Conservation (phyloP, 805 yeast species). For the Candida arabinofermentans region DNA sequence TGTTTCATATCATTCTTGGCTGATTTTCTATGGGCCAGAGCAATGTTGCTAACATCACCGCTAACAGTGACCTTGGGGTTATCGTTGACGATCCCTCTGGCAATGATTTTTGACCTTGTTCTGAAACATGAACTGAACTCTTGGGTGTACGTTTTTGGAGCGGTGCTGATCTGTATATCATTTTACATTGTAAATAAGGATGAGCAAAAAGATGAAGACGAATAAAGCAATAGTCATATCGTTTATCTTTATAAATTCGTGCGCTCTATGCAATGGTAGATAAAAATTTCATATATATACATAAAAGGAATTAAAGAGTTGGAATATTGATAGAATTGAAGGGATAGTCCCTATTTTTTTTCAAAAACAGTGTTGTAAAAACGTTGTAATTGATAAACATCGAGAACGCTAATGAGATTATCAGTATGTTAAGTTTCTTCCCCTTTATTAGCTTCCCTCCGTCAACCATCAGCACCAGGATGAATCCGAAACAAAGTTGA, state of each 20-base stretch:
- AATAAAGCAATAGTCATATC: no score
- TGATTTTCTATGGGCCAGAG: constrained; percentile 94
- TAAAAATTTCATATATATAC: background rate
- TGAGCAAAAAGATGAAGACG: constrained; percentile 54
- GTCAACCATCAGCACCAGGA: constrained; percentile 37
- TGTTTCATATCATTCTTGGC: constrained; percentile 77
- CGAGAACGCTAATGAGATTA: constrained; percentile 27
- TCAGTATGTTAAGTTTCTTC: constrained; percentile 6
- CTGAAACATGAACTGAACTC: constrained; percentile 63
- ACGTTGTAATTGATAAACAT: constrained; percentile 36
- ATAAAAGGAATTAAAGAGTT: constrained; percentile 5
- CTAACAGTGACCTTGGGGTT: constrained; percentile 93
- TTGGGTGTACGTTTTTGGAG: constrained; percentile 69
- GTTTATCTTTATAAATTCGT: background rate
- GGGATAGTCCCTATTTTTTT: constrained; percentile 49
- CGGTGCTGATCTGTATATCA: constrained; percentile 72
- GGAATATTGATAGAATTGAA: constrained; percentile 28
- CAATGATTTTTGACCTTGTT: constrained; percentile 85
- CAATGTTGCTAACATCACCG: constrained; percentile 90
- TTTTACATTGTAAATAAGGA: constrained; percentile 80
- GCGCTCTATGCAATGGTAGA: background rate
- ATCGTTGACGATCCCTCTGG: constrained; percentile 89
- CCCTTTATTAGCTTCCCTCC: constrained; percentile 6
- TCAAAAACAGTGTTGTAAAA: constrained; percentile 39
- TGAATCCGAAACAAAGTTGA: constrained; percentile 44